Evolutionary conservation across 2,329 filamentous ascomycete species (phyloP).

Genomic region (Exophiala sideris): DNA sequence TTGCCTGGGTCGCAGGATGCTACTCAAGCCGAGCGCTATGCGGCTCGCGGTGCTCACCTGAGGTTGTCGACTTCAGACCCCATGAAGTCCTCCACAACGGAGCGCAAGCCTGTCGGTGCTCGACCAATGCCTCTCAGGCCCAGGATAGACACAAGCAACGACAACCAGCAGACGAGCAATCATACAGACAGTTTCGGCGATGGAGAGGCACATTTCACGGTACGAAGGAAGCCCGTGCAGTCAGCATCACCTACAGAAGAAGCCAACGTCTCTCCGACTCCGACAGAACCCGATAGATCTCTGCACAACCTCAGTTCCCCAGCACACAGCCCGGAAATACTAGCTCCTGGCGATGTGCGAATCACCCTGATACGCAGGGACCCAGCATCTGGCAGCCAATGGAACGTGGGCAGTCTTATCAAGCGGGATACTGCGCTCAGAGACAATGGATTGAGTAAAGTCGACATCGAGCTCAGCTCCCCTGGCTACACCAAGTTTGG

Average conservation of each 20-base stretch:
- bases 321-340: background rate
- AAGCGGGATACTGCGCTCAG: slow-evolving; percentile 26
- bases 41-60: slow-evolving; percentile 19
- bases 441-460: slow-evolving; percentile 23
- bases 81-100: background rate
- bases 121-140: slow-evolving; percentile 13
- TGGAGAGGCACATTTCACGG: slow-evolving; percentile 3
- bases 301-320: no score
- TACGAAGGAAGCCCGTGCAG: slow-evolving; percentile 18
- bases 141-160: background rate
- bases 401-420: slow-evolving; percentile 69
- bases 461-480: slow-evolving; percentile 56
- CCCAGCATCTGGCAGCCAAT: slow-evolving; percentile 65
- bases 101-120: slow-evolving; percentile 22
- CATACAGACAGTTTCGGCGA: slow-evolving; percentile 2
- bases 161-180: background rate
- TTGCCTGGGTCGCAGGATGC: slow-evolving; percentile 6
- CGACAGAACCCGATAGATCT: no score
- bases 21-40: slow-evolving; percentile 21
- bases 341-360: slow-evolving; percentile 9
- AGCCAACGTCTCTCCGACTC: background rate
- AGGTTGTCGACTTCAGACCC: slow-evolving; percentile 13
- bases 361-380: slow-evolving; percentile 70
- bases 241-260: background rate
- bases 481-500: slow-evolving; percentile 60